Evolutionary conservation across 2,329 filamentous ascomycete genomes (phyloP).

Genomic region (Apiospora phragmitis): DNA sequence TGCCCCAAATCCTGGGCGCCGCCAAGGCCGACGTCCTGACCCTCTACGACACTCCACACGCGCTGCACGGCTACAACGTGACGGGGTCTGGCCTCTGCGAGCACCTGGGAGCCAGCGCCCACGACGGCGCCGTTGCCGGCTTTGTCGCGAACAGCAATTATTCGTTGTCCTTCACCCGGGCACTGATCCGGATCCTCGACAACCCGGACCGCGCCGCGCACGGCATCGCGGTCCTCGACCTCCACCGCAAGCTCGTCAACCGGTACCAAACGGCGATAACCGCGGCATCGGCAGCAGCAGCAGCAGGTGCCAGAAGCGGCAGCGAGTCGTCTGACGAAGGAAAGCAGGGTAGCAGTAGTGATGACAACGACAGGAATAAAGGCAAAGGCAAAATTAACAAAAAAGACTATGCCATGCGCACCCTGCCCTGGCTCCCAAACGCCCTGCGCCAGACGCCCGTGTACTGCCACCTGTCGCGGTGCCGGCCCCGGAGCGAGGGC

Average conservation of each 20-base stretch:
- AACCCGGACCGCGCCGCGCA: neutral
- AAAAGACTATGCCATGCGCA: neutral
- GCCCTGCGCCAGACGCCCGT: neutral
- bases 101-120: slow-evolving; percentile 6
- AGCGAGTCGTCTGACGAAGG: neutral
- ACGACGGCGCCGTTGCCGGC: neutral
- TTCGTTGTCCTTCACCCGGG: slow-evolving; percentile 9
- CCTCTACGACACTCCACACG: slow-evolving; percentile 10
- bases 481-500: neutral
- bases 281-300: neutral
- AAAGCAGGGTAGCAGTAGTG: neutral
- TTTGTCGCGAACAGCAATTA: neutral
- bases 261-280: neutral
- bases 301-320: too few species aligned
- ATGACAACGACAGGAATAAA: too few species aligned
- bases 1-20: slow-evolving; percentile 8
- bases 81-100: neutral
- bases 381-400: neutral
- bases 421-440: neutral
- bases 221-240: slow-evolving; percentile 12
- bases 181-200: slow-evolving; percentile 12
- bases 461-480: slow-evolving; percentile 12
- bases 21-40: slow-evolving; percentile 12
- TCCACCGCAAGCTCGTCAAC: slow-evolving; percentile 13
- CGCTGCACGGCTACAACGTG: neutral